Percentiles rank a stretch among this genome's conserved stretches.
Conservation (phyloP, 192 early-diverging fungal genomes). For the Coemansia sp. region DNA sequence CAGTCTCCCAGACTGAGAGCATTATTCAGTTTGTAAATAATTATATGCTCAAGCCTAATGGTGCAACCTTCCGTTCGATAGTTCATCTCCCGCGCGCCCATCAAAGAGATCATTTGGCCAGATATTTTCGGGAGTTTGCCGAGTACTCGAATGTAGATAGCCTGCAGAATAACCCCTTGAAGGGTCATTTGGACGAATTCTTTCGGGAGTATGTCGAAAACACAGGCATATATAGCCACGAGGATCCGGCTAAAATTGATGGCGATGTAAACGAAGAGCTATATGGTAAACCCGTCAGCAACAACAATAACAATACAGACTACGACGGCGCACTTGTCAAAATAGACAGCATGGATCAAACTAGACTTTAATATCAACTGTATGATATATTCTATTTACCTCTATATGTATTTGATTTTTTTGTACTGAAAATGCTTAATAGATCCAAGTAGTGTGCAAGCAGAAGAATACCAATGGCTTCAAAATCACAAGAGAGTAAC, state of each 20-base stretch:
- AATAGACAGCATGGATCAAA: neutral
- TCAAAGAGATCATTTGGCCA: too few species aligned
- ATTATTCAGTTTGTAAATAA: constrained; percentile 21
- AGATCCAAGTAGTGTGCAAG: too few species aligned
- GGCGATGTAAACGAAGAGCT: neutral
- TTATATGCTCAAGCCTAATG: neutral
- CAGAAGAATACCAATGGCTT: too few species aligned
- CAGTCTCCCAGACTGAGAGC: constrained; percentile 24
- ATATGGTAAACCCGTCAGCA: neutral
- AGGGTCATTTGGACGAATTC: neutral
- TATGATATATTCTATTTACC: too few species aligned
- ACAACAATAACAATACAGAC: neutral
- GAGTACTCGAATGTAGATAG: neutral
- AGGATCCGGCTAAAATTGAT: neutral
- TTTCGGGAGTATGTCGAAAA: neutral
- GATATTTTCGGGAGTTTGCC: neutral
- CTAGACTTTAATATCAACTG: too few species aligned
- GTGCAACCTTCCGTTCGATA: neutral
- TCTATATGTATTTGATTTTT: too few species aligned
- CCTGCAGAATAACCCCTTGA: neutral
- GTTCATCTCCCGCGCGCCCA: neutral
- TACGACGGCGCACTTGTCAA: neutral
- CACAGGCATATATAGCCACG: neutral
- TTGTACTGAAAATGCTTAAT: too few species aligned
- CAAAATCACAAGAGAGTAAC: too few species aligned